Evolutionary conservation across 371 early-diverging fungal genomes (phyloP).

Genomic region (Rhizomucor pusillus): DNA sequence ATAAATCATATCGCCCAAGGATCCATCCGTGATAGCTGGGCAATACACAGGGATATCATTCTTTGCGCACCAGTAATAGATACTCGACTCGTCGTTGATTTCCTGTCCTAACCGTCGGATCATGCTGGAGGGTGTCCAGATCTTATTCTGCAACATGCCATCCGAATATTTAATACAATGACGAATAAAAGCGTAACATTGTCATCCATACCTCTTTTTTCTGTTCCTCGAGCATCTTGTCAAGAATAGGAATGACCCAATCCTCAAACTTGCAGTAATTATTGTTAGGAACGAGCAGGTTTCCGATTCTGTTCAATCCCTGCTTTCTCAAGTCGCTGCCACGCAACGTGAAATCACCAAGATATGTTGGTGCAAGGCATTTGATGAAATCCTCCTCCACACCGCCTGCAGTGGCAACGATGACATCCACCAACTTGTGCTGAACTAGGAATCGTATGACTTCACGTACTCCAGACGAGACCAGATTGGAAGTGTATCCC

Average conservation of each 20-base stretch:
- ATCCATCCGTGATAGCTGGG: conserved; percentile 99
- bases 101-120: conserved; percentile 95
- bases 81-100: conserved; percentile 90
- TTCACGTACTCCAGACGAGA: conserved; percentile 98
- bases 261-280: conserved; percentile 99
- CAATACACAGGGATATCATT: conserved; percentile 99
- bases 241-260: conserved; percentile 95
- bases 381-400: conserved; percentile 99
- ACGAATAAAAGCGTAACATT: conserved; percentile 21
- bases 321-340: conserved; percentile 87
- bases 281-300: conserved; percentile 98
- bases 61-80: conserved; percentile 93
- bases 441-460: conserved; percentile 90
- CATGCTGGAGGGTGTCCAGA: conserved; percentile 95
- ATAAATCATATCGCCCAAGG: conserved; percentile 99
- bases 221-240: conserved; percentile 92
- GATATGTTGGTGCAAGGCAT: conserved; percentile 89
- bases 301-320: conserved; percentile 98
- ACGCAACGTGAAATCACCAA: conserved; percentile 81
- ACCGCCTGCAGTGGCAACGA: conserved; percentile 98
- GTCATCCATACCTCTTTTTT: conserved; percentile 42
- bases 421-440: conserved; percentile 88
- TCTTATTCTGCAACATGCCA: conserved; percentile 52
- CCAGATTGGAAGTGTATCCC: conserved; percentile 98
- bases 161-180: not conserved